Evolutionary conservation across 192 early-diverging fungal species (phyloP).

Genomic region (Linnemannia exigua): DNA sequence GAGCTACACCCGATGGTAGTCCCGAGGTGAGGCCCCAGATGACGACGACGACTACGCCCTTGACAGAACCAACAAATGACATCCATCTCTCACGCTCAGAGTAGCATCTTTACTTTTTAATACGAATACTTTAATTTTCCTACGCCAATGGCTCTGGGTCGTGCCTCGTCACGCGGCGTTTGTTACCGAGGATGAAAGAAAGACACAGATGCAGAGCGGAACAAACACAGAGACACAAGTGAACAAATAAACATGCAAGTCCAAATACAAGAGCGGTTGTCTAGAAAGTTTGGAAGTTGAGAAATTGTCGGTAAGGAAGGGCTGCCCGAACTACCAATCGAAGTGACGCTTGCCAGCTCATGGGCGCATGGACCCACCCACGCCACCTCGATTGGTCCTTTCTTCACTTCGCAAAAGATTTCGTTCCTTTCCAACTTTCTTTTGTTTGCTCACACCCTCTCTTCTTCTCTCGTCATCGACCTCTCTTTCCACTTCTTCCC

Average conservation of each 20-base stretch:
- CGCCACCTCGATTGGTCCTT: neutral
- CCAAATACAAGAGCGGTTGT: neutral
- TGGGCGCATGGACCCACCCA: neutral
- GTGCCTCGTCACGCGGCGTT: neutral
- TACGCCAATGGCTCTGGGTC: neutral
- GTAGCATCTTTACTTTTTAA: neutral
- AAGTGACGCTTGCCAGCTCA: neutral
- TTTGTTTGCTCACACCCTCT: neutral
- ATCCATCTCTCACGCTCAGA: neutral
- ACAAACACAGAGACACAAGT: neutral
- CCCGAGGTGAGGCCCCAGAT: conserved; percentile 2
- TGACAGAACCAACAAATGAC: neutral
- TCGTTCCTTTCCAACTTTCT: neutral
- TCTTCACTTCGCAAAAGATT: neutral
- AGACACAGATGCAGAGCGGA: neutral
- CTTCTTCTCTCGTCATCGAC: neutral
- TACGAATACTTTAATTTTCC: neutral
- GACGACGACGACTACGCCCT: neutral
- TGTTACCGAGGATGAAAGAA: neutral
- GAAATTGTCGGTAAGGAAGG: neutral
- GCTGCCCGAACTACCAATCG: neutral
- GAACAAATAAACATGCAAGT: neutral
- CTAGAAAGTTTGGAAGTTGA: neutral
- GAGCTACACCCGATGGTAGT: conserved; percentile 10
- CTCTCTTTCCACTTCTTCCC: conserved; percentile 1